phyloP scores from a whole-genome alignment of 441 rosid species.

The Euphorbia schlechtendalii region DNA sequence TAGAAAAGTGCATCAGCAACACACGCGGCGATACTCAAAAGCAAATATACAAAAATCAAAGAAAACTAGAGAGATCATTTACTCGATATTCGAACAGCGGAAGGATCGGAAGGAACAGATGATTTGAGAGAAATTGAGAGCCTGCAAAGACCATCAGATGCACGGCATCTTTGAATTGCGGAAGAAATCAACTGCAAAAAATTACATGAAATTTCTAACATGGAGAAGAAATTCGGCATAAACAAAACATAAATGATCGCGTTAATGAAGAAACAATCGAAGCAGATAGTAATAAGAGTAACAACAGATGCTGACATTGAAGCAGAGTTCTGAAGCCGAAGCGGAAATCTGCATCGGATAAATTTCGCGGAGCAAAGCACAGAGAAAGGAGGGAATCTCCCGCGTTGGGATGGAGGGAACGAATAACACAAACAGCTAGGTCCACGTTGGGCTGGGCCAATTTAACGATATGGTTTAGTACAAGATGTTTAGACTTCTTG shows the following conservation, averaged over 20 bases:
- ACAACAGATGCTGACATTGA: conserved; percentile 27
- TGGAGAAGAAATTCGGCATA: neutral
- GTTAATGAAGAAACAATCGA: neutral
- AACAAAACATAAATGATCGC: neutral
- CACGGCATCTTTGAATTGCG: conserved; percentile 73
- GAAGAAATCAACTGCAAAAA: conserved; percentile 50
- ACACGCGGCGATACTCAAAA: neutral
- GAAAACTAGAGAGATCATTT: conserved; percentile 7
- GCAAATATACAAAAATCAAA: neutral
- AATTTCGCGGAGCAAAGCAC: neutral
- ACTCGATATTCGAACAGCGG: conserved; percentile 51
- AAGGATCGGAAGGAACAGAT: conserved; percentile 25
- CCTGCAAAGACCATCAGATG: conserved; percentile 52
- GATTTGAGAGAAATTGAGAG: conserved; percentile 50
- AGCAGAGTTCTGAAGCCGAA: conserved; percentile 39
- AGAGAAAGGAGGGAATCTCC: neutral
- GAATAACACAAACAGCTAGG: neutral
- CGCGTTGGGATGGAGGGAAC: neutral
- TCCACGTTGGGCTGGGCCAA: neutral
- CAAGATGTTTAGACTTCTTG: too few relatives aligned
- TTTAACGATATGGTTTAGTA: neutral
- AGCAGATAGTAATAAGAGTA: neutral
- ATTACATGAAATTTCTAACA: neutral
- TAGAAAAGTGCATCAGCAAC: neutral
- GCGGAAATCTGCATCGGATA: conserved; percentile 30